These are phyloP conservation scores for Onygenales sp. DNA, from an alignment of 2,329 filamentous ascomycete species.

Conservation along the genomic window DNA sequence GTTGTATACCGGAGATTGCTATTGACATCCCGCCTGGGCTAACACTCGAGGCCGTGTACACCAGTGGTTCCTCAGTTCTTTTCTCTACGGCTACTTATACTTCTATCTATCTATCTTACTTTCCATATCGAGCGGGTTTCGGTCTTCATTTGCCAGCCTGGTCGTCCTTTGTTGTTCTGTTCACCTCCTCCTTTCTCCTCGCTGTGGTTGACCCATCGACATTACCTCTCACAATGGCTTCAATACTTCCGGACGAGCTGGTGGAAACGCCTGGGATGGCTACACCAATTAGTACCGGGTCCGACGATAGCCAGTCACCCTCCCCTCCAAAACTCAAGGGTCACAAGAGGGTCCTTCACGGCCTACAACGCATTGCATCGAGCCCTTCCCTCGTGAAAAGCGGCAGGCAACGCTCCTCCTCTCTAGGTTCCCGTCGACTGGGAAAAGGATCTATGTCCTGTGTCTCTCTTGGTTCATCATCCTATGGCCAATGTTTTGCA, in stretches of 20 bases:
- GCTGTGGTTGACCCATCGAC: background rate
- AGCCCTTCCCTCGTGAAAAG: constrained; percentile 60
- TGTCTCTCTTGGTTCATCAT: constrained; percentile 48
- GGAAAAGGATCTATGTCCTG: constrained; percentile 57
- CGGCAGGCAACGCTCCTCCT: constrained; percentile 54
- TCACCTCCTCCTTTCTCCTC: too few relatives aligned
- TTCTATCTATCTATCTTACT: background rate
- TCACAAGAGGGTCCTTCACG: constrained; percentile 60
- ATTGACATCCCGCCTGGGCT: too few relatives aligned
- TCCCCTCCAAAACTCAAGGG: constrained; percentile 53
- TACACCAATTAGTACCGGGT: constrained; percentile 26
- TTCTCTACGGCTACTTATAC: background rate
- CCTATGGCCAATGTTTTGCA: constrained; percentile 45
- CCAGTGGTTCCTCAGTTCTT: background rate
- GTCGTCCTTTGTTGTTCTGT: too few relatives aligned
- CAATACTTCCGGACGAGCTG: constrained; percentile 20
- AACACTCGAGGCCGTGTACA: background rate
- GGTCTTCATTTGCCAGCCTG: background rate
- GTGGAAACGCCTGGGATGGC: constrained; percentile 21
- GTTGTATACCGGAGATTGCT: too few relatives aligned
- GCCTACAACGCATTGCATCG: constrained; percentile 72
- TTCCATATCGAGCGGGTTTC: background rate
- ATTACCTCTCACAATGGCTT: constrained; percentile 15
- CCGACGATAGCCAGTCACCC: constrained; percentile 29
- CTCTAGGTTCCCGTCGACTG: constrained; percentile 49